phyloP scores from a whole-genome alignment of 169 alveolate species.

The Cryptosporidium parvum region DNA sequence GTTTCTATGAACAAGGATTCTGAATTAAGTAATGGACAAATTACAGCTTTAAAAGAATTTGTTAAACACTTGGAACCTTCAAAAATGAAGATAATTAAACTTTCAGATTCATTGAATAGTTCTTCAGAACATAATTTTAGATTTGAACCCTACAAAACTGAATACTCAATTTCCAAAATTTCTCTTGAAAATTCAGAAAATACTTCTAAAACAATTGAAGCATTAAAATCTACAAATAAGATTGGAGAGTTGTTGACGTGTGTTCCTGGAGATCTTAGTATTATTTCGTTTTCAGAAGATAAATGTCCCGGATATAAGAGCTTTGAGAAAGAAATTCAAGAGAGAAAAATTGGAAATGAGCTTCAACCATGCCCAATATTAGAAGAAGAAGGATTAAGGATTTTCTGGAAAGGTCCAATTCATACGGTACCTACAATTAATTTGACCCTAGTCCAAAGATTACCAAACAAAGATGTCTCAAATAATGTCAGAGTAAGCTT shows the following conservation, averaged over 20 bases:
- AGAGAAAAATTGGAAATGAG: background rate
- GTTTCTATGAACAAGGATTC: background rate
- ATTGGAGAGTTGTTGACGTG: slow-evolving; percentile 45
- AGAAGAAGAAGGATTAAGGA: slow-evolving; percentile 35
- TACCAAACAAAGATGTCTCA: slow-evolving; percentile 8
- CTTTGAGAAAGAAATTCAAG: slow-evolving; percentile 7
- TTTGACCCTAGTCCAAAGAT: slow-evolving; percentile 53
- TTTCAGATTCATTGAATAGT: slow-evolving; percentile 12
- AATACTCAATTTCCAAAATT: slow-evolving; percentile 22
- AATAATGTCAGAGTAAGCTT: slow-evolving; percentile 19
- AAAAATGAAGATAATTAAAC: slow-evolving; percentile 31
- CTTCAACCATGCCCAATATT: slow-evolving; percentile 31
- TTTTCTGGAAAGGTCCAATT: slow-evolving; percentile 71
- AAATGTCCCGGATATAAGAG: slow-evolving; percentile 52
- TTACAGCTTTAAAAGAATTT: background rate
- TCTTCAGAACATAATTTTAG: background rate
- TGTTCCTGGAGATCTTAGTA: slow-evolving; percentile 48
- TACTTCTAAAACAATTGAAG: background rate
- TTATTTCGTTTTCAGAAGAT: background rate
- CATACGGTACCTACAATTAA: slow-evolving; percentile 44
- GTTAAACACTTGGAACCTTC: slow-evolving; percentile 5
- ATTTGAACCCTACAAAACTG: slow-evolving; percentile 57
- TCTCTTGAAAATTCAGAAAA: background rate
- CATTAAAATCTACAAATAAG: background rate
- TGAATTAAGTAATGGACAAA: slow-evolving; percentile 3